A percentile compares a stretch with the other conserved stretches of the same genome.
These are phyloP conservation scores for Cyclotella cryptica DNA, from an alignment of 108 stramenopile genomes.

Conservation along the genomic window DNA sequence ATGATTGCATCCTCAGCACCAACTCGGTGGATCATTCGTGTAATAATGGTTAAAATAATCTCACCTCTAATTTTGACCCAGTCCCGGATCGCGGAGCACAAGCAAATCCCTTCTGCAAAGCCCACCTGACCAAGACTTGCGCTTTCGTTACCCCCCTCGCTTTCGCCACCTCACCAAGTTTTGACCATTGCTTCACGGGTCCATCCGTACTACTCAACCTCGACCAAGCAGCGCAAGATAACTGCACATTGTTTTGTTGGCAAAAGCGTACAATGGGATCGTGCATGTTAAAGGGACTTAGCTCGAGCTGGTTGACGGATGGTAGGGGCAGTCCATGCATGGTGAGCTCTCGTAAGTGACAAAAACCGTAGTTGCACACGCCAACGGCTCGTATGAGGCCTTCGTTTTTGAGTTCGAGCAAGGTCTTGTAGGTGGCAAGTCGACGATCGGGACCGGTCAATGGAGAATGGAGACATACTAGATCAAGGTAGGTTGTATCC, in stretches of 20 bases:
- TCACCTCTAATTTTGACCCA: slow-evolving; percentile 63
- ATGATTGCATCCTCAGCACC: not conserved
- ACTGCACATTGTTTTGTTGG: slow-evolving; percentile 44
- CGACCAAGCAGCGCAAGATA: slow-evolving; percentile 79
- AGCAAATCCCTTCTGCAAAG: slow-evolving; percentile 75
- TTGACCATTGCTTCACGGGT: slow-evolving; percentile 65
- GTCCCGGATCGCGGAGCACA: slow-evolving; percentile 75
- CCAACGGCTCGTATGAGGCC: slow-evolving; percentile 68
- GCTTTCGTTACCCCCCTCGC: slow-evolving; percentile 78
- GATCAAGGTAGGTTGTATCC: slow-evolving; percentile 62
- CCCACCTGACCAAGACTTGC: slow-evolving; percentile 80
- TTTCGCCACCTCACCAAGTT: slow-evolving; percentile 61
- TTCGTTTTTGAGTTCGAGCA: slow-evolving; percentile 62
- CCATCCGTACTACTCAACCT: slow-evolving; percentile 67
- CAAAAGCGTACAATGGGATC: slow-evolving; percentile 64
- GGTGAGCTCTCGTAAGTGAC: slow-evolving; percentile 62
- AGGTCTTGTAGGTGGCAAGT: slow-evolving; percentile 61
- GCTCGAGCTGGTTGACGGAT: slow-evolving; percentile 71
- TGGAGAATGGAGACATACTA: slow-evolving; percentile 78
- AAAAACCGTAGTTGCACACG: slow-evolving; percentile 80
- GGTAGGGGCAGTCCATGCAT: slow-evolving; percentile 53
- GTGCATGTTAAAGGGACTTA: slow-evolving; percentile 82
- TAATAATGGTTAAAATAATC: too few species aligned
- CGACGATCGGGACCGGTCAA: slow-evolving; percentile 58
- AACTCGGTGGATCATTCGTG: too few species aligned